These are phyloP conservation scores for Sphagnum contortum DNA, from an alignment of 225 moss, liverwort and hornwort genomes.

Conservation along the genomic window DNA sequence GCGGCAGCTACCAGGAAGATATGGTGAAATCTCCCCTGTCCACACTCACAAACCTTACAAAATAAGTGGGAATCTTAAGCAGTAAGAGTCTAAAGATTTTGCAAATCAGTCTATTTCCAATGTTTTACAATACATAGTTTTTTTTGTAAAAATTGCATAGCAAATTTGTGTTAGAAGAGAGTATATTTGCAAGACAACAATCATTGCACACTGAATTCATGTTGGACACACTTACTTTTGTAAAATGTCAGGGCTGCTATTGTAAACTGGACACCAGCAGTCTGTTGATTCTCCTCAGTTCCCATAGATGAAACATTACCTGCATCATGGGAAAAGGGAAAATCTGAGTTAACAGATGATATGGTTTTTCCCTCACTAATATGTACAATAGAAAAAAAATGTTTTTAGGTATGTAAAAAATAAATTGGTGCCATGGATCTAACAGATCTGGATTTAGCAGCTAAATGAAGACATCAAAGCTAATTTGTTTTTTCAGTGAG, in stretches of 20 bases:
- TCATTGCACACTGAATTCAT: no score
- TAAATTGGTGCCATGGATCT: no score
- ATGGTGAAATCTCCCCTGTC: constrained; percentile 73
- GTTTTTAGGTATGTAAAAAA: no score
- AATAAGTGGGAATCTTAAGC: neutral
- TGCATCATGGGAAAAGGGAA: constrained; percentile 1
- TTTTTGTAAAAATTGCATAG: neutral
- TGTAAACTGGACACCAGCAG: constrained; percentile 53
- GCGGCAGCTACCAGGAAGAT: constrained; percentile 79
- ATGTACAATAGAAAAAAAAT: no score
- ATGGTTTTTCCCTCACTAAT: no score
- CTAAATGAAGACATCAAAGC: no score
- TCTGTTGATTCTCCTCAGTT: constrained; percentile 14
- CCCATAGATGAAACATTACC: constrained; percentile 10
- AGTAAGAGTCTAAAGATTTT: neutral
- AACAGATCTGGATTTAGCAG: no score
- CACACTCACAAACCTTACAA: constrained; percentile 4
- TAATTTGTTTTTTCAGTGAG: no score
- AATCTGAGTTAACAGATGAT: no score
- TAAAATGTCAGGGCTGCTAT: constrained; percentile 58
- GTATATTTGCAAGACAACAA: neutral
- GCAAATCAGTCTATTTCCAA: no score
- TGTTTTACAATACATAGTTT: neutral
- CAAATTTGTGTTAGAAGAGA: neutral
- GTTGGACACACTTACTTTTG: constrained; percentile 39